phyloP scores from a whole-genome alignment of 257 asterid genomes.

The Capsicum baccatum region DNA sequence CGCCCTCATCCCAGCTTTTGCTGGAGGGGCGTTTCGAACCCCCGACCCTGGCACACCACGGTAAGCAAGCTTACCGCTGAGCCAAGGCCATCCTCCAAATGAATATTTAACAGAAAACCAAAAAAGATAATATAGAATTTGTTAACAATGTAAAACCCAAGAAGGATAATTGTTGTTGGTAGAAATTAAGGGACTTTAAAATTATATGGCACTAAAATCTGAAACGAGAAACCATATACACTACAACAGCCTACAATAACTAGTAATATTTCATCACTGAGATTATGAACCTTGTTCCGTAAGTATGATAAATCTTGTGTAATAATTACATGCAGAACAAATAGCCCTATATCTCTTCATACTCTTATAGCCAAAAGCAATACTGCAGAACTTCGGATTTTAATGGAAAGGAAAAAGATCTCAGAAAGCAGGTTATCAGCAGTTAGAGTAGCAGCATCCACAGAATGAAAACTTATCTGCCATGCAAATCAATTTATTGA shows the following conservation, averaged over 20 bases:
- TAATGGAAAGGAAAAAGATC: not conserved
- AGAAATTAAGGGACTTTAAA: too few relatives aligned
- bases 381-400: not conserved
- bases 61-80: too few relatives aligned
- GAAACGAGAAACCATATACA: not conserved
- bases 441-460: not conserved
- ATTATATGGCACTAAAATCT: not conserved
- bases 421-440: not conserved
- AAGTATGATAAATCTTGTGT: not conserved
- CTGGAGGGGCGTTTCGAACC: too few relatives aligned
- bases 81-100: too few relatives aligned
- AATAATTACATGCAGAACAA: slow-evolving; percentile 6
- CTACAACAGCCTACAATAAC: not conserved
- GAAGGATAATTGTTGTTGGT: too few relatives aligned
- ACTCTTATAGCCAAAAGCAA: not conserved
- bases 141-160: not conserved
- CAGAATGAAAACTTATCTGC: not conserved
- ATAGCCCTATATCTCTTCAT: not conserved
- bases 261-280: not conserved
- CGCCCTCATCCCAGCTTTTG: too few relatives aligned
- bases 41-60: too few relatives aligned
- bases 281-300: not conserved
- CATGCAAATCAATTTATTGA: slow-evolving; percentile 4
- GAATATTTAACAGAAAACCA: not conserved
- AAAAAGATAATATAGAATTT: not conserved